phyloP scores from a whole-genome alignment of 2,329 filamentous ascomycete genomes.

The Coniosporium tulheliwenetii region DNA sequence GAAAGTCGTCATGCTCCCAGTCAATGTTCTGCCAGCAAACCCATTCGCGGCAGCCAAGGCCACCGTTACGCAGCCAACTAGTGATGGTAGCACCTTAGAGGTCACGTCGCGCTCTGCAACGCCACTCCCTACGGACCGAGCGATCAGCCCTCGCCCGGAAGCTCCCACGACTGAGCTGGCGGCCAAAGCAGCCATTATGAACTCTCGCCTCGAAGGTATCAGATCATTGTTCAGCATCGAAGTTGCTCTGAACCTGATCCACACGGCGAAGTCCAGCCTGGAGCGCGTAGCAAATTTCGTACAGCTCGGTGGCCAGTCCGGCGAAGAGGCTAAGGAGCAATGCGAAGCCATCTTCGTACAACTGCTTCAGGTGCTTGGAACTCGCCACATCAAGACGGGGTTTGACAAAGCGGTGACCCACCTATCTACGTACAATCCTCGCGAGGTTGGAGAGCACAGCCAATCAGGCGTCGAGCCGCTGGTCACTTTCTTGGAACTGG shows the following conservation, averaged over 20 bases:
- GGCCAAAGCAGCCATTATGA: slow-evolving; percentile 96
- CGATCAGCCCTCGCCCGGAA: slow-evolving; percentile 31
- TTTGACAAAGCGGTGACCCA: slow-evolving; percentile 89
- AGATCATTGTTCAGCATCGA: slow-evolving; percentile 93
- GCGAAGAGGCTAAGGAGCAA: slow-evolving; percentile 71
- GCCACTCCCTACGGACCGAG: slow-evolving; percentile 15
- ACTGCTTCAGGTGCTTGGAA: slow-evolving; percentile 70
- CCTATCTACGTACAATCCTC: slow-evolving; percentile 78
- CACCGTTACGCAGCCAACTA: slow-evolving; percentile 7
- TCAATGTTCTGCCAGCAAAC: slow-evolving; percentile 69
- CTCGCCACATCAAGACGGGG: slow-evolving; percentile 75
- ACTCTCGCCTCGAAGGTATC: slow-evolving; percentile 84
- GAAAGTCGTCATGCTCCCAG: slow-evolving; percentile 98
- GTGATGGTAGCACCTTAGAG: slow-evolving; percentile 10
- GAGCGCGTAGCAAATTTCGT: slow-evolving; percentile 78
- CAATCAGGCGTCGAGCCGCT: slow-evolving; percentile 70
- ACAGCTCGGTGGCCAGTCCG: slow-evolving; percentile 60
- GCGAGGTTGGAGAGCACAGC: slow-evolving; percentile 59
- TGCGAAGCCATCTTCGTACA: slow-evolving; percentile 80
- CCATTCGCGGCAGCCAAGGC: slow-evolving; percentile 36
- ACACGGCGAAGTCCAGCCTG: slow-evolving; percentile 73
- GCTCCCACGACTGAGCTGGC: slow-evolving; percentile 82
- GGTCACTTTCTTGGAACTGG: slow-evolving; percentile 89
- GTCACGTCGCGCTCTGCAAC: slow-evolving; percentile 10
- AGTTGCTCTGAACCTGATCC: slow-evolving; percentile 77